Base-by-base conservation (phyloP, 1,284 basidiomycete genomes). In the Coniophora puteana region DNA sequence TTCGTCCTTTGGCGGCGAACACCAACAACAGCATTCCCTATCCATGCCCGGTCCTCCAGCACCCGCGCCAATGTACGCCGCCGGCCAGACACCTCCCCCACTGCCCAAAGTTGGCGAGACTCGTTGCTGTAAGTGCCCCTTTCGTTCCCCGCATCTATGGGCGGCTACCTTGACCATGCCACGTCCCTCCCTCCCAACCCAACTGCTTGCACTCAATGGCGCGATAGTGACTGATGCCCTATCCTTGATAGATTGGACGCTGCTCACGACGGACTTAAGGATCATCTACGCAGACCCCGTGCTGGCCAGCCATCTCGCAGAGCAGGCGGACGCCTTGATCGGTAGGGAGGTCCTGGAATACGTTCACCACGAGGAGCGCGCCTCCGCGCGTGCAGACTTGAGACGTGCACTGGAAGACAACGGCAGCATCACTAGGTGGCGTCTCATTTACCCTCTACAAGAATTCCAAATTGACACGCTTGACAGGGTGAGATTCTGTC, bases 201-300 rank as follows among this genome's bases (percentile, higher is more conserved):
- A 28, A 23, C 30, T 13, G 31, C 45, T 46, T 23, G 31, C 21
- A 34, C 22, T 23, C 41, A 32, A 34, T 33, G 47, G 47, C 48
- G 8, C 36, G 8, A 48, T 13, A 36, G 44, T 16, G 30, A 43
- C 48, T 59, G 24, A 61, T 46, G 4, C 38, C 26, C 24, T 17
- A 8, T 32, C 13, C 8, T 6, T 8, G 14, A 21, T 47, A 79
- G 78, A 89, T 67, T 90, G 86, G 86, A 66, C 82, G 28, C 66
- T 90, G 44, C 71, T 90, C 52, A 78, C 80, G 16, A 59, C 80
- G 35, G 79, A 86, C 57, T 77, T 96, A 37, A 68, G 78, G 36
- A 94, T 93, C 66, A 78, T 93, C 48, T 93, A 92, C 66, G 74
- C 93, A 50, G 94, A 96, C 68, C 94, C 93, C 38, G 80, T 91